Base-by-base conservation (phyloP, 1,139 yeast genomes). In the Ashbya aceris region DNA sequence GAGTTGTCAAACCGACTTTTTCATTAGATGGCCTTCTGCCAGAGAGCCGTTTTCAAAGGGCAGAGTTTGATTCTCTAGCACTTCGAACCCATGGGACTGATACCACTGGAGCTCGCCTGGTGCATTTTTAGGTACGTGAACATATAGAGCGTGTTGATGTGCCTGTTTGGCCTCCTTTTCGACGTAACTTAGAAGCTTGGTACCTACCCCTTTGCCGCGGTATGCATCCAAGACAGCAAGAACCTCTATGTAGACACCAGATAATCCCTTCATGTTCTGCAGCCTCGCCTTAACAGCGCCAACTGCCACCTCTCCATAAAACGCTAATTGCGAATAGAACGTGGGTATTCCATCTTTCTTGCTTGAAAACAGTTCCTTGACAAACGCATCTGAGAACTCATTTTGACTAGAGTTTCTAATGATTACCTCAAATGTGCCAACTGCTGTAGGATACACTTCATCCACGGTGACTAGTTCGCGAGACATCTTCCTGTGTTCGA, bases 181-280 rank as follows among this genome's bases (percentile, higher is more conserved):
- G 13, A 82, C 62, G 60, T 69, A 77, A 2, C 72, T 66, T 41
- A 85, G 60, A 40, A 84, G 67, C 53, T 68, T 64, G 9, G 66
- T 58, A n/a, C 87, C 95, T 36, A 83, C 70, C 1, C 86, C 84
- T 49, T 68, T 66, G 27, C 68, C 60, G 47, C 80, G 65, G 60
- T 83, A 85, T 1, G 76, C 73, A 34, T 73, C 66, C 48, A 83
- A 64, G 7, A 84, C 89, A 0, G 79, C 84, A 37, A 85, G 60
- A 2, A 79, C 70, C 57, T 82, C 83, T 31, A 85, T 70, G 52
- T 81, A 76, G 1, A 83, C 70, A 5, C 77, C 74, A 9, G 63
- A 56, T 3, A 66, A 51, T 10, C 58, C 53, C 53, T 62, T 47
- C 53, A 64, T 47, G 56, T 45, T 45, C 29, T 45, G 49, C 2